Evolutionary conservation across 106 monocot genomes (phyloP).

Genomic region (Dendrobium nobile): DNA sequence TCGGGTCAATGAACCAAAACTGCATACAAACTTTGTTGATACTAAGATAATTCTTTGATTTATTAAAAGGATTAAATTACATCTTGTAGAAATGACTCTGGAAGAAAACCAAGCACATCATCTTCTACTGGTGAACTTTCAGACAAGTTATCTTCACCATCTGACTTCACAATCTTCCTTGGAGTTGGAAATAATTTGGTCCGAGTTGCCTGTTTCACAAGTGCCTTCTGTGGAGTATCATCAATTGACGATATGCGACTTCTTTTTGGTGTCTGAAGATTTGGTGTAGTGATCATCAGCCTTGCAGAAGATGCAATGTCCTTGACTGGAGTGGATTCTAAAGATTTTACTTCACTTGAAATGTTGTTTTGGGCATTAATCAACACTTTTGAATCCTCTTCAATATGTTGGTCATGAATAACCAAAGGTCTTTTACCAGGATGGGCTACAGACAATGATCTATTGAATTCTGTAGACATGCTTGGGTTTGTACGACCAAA

Average conservation of each 20-base stretch:
- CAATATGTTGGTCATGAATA: not conserved
- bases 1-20: not conserved
- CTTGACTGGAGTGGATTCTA: constrained; percentile 49
- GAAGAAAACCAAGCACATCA: constrained; percentile 57
- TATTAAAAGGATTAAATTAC: constrained; percentile 20
- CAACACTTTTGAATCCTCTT: not conserved
- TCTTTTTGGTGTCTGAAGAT: constrained; percentile 51
- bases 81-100: constrained; percentile 59
- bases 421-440: not conserved
- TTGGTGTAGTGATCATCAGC: constrained; percentile 63
- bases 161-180: constrained; percentile 20
- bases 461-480: not conserved
- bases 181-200: constrained; percentile 53
- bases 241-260: not conserved
- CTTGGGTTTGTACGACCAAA: constrained; percentile 25
- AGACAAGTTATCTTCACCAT: constrained; percentile 13
- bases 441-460: not conserved
- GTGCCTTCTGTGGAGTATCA: constrained; percentile 26
- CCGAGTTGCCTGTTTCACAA: constrained; percentile 30
- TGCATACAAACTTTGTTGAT: not conserved
- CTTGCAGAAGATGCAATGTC: constrained; percentile 31
- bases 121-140: constrained; percentile 14
- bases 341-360: constrained; percentile 7
- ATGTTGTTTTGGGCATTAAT: not conserved
- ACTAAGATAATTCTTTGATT: not conserved